Evolutionary conservation across 2,329 filamentous ascomycete genomes (phyloP), one percentile per base, ranked within the genome.

Genomic region (Penicillium sp.): DNA sequence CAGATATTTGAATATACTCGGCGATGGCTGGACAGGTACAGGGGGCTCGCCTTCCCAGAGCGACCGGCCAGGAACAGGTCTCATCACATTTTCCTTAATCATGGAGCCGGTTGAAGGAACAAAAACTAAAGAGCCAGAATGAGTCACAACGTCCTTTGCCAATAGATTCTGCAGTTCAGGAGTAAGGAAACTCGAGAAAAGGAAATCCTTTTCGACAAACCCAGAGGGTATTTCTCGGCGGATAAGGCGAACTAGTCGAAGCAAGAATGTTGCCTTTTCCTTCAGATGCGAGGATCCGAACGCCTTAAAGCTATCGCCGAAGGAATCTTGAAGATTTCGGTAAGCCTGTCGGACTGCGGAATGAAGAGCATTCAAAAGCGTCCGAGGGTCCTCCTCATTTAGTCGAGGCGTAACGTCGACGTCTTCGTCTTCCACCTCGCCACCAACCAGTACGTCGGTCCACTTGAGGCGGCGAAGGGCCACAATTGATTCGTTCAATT

Each of bases 11-110:
- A 96, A 96, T 0, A 87, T 80, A 20, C 83, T 82, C 0, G 91
- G 88, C 0, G 91, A 94, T 0, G 92, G 92, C 69, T 95, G 91
- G 5, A 87, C 82, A 0, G 94, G 94, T 43, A 96, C 73, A 28
- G 86, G 81, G 0, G 90, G 90, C 39, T 85, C 81, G 0, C 90
- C 90, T 71, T 96, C 92, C 93, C 93, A 97, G 0, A 97, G 79
- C 0, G 85, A 82, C 54, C 87, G 83, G 6, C 88, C 87, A 2
- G 83, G 81, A 0, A 90, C 82, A 31, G 70, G 77, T 56, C 78
- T 83, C 1, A 81, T 71, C 54, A 83, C 75, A 37, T 60, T 54
- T 72, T 77, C 20, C 11, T 67, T 58, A 4, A 57, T 25, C 10
- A 59, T 45, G 1, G 17, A 38, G 10, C 54, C 60, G 5, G 53